phyloP scores from a whole-genome alignment of 2,329 filamentous ascomycete genomes.

The Talaromyces pinophilus region DNA sequence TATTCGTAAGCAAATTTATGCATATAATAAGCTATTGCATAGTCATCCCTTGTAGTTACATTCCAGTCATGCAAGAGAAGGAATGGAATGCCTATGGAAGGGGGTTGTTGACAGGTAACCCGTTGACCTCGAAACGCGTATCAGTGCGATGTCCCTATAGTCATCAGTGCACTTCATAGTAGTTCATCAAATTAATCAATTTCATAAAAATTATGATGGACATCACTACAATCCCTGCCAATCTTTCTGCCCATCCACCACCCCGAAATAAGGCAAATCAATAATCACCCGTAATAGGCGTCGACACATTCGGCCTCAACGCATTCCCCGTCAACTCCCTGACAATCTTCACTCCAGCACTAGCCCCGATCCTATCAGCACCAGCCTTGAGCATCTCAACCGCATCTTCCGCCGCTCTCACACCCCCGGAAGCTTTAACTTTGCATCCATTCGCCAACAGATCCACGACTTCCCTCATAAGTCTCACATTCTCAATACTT shows the following conservation, averaged over 20 bases:
- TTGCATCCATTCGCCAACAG: slow-evolving; percentile 45
- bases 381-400: slow-evolving; percentile 58
- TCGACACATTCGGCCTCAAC: slow-evolving; percentile 18
- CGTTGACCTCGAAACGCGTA: slow-evolving; percentile 15
- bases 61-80: slow-evolving; percentile 23
- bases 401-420: slow-evolving; percentile 54
- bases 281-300: slow-evolving; percentile 22
- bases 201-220: background rate
- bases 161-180: too few species aligned
- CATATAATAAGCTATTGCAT: slow-evolving; percentile 1
- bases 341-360: slow-evolving; percentile 58
- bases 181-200: background rate
- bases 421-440: slow-evolving; percentile 62
- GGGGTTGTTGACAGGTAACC: slow-evolving; percentile 2
- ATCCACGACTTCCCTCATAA: slow-evolving; percentile 56
- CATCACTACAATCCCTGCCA: too few species aligned
- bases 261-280: background rate
- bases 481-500: slow-evolving; percentile 52
- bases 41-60: background rate
- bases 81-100: slow-evolving; percentile 15
- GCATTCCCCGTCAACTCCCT: slow-evolving; percentile 39
- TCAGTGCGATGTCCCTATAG: background rate
- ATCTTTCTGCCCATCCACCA: too few species aligned
- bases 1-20: background rate
- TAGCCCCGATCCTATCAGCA: slow-evolving; percentile 59